A percentile compares a stretch with the other conserved stretches of the same genome.
Conservation (phyloP, 169 alveolate species). For the Ichthyophthirius multifiliis region DNA sequence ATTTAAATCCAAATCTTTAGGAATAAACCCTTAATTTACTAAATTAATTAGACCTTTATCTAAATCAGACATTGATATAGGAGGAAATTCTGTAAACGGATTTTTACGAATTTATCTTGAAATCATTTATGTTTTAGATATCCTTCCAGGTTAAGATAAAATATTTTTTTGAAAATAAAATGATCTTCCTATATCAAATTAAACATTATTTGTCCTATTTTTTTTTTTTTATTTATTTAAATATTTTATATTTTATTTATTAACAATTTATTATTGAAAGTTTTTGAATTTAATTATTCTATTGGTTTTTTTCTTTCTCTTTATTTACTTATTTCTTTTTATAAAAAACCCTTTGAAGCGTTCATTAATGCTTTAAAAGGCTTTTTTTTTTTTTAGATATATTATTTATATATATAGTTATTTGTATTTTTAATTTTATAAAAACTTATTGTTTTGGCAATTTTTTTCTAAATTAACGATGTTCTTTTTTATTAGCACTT, state of each 20-base stretch:
- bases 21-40: conserved; percentile 55
- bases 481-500: too few relatives aligned
- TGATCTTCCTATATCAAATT: neutral
- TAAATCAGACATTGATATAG: conserved; percentile 49
- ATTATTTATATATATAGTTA: neutral
- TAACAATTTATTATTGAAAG: neutral
- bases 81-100: conserved; percentile 60
- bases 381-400: neutral
- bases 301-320: neutral
- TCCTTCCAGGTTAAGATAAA: neutral
- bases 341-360: neutral
- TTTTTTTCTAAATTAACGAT: too few relatives aligned
- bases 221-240: neutral
- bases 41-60: conserved; percentile 59
- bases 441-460: neutral
- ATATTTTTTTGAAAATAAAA: neutral
- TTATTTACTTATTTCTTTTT: neutral
- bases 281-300: neutral
- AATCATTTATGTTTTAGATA: conserved; percentile 22
- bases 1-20: conserved; percentile 55
- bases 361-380: neutral
- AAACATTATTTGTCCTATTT: neutral
- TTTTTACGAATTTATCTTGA: conserved; percentile 53
- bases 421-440: neutral
- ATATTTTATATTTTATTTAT: neutral